A percentile compares a stretch with the other conserved stretches of the same genome.
phyloP scores from a whole-genome alignment of 192 early-diverging fungal genomes.

The Cladochytrium replicatum region DNA sequence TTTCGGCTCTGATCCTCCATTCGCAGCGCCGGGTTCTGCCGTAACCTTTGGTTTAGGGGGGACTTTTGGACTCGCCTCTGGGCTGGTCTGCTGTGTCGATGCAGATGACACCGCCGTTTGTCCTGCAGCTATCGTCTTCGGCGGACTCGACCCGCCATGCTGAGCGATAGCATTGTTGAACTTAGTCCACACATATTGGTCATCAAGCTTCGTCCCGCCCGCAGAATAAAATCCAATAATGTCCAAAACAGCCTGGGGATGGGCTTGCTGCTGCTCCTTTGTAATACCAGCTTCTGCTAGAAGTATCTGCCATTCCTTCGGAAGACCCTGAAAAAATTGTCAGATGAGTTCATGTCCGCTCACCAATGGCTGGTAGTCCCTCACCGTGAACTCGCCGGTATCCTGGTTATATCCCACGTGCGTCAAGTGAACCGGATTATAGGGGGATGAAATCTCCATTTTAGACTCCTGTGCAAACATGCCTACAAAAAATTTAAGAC shows the following conservation, averaged over 20 bases:
- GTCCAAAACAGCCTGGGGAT: conserved; percentile 66
- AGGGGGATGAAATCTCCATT: conserved; percentile 78
- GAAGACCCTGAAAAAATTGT: conserved; percentile 61
- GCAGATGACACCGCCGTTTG: conserved; percentile 3
- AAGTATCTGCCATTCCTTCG: conserved; percentile 86
- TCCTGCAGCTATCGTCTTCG: conserved; percentile 2
- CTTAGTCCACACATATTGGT: conserved; percentile 21
- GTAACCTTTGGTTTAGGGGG: neutral
- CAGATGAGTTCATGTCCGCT: neutral
- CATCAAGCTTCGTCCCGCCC: conserved; percentile 2
- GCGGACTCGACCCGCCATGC: conserved; percentile 11
- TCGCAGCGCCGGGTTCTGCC: neutral
- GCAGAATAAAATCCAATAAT: conserved; percentile 35
- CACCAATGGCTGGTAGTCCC: conserved; percentile 1
- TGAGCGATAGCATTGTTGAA: conserved; percentile 25
- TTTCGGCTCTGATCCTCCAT: conserved; percentile 11
- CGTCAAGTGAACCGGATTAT: conserved; percentile 93
- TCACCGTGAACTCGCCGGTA: conserved; percentile 70
- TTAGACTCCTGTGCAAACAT: conserved; percentile 13
- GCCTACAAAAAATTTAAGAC: conserved; percentile 3
- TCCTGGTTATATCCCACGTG: conserved; percentile 97
- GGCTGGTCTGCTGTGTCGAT: neutral
- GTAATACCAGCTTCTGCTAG: conserved; percentile 90
- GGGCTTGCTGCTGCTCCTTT: conserved; percentile 83
- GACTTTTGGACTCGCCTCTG: conserved; percentile 5